Evolutionary conservation across 768 basidiomycete species (phyloP), one percentile per base, ranked within the genome.

Genomic region (Hypholoma fasciculare): DNA sequence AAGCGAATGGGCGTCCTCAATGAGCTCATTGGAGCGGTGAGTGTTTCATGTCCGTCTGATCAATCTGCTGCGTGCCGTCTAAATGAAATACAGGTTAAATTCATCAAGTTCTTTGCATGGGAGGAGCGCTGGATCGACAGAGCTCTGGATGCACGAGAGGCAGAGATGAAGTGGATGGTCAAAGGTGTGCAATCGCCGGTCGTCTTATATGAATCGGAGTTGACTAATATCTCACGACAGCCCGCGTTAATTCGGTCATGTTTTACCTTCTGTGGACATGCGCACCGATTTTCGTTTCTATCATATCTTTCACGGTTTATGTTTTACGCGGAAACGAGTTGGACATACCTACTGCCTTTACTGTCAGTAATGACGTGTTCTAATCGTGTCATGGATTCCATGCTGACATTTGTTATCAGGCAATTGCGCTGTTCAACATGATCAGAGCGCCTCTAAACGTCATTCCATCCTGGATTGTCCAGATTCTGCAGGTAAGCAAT

Each of bases 371-470:
- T 38, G n/a, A 34, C 30, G 7, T 7, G 6, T 2, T 34, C 12
- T 52, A 12, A 34, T 51, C 11, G 13, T 36, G 42, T 39, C 14
- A 47, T 46, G 49, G n/a, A 34, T 12, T 11, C 6, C 46, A 16
- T 30, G 37, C 34, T 59, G 39, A 55, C 17, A 50, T 46, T 5
- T 14, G 5, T 48, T 7, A 19, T 2, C 50, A 88, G 83, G 78
- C 93, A 0, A 89, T 97, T 37, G 83, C 92, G 0, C 71, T 96
- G 43, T 96, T 96, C 71, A 79, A 79, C 47, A 94, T 97, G 94
- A 79, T 97, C 52, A 86, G 88, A 34, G 69, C 77, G 17, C 93
- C 94, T 0, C 74, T 95, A 47, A 91, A 91, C 63, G 81, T 90
- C 27, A 86, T 96, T 49, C 94, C 94, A 0, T 76, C 83, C 7